phyloP scores from a whole-genome alignment of 352 stramenopile species.

The Blastocystis sp. region DNA sequence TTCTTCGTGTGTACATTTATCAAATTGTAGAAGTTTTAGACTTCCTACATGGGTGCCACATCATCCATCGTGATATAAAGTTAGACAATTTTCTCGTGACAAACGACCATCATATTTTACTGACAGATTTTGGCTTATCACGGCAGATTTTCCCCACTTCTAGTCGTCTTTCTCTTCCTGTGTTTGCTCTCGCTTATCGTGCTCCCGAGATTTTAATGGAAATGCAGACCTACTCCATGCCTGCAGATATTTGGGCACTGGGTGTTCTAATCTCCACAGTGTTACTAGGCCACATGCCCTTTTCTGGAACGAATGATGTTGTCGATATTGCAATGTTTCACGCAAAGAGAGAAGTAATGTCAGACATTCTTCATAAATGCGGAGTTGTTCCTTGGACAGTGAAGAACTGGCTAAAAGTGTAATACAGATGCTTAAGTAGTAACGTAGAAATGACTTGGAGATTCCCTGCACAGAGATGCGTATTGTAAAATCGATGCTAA shows the following conservation, averaged over 20 bases:
- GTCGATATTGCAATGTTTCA: not conserved
- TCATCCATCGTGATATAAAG: constrained; percentile 35
- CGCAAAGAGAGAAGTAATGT: not conserved
- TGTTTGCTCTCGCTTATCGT: not conserved
- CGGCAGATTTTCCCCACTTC: not conserved
- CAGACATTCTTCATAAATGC: not conserved
- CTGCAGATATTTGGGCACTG: constrained; percentile 12
- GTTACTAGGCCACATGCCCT: not conserved
- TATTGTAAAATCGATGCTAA: not conserved
- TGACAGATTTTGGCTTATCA: constrained; percentile 6
- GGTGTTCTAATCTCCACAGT: not conserved
- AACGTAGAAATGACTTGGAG: not conserved
- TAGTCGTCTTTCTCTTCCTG: not conserved
- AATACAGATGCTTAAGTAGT: not conserved
- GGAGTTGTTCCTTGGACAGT: not conserved
- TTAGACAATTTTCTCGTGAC: constrained; percentile 39
- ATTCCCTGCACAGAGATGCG: not conserved
- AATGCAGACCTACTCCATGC: not conserved
- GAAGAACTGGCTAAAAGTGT: not conserved
- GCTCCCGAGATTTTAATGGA: constrained; percentile 19
- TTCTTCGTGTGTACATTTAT: constrained; percentile 10
- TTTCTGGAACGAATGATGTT: not conserved
- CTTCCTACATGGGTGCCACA: constrained; percentile 17
- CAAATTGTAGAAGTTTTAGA: constrained; percentile 23
- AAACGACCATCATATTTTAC: not conserved